phyloP scores from a whole-genome alignment of 805 yeast genomes.

The Saturnispora sanitii region DNA sequence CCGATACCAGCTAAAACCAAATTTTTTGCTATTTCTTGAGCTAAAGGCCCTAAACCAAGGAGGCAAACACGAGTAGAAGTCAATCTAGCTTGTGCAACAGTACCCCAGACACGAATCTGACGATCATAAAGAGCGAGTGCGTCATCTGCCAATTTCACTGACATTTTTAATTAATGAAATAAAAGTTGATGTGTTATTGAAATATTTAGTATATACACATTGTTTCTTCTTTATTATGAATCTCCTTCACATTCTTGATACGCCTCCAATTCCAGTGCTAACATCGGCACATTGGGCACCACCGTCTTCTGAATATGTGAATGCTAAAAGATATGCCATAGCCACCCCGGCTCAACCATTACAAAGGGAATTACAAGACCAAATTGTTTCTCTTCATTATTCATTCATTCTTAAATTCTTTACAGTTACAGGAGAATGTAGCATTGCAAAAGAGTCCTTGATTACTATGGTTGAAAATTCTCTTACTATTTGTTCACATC shows the following conservation, averaged over 20 bases:
- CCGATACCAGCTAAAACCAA: conserved; percentile 85
- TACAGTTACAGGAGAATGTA: conserved; percentile 22
- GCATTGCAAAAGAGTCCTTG: conserved; percentile 61
- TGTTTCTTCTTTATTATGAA: conserved; percentile 36
- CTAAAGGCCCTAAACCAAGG: conserved; percentile 66
- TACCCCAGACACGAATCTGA: conserved; percentile 93
- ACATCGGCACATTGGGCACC: conserved; percentile 6
- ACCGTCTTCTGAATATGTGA: background rate
- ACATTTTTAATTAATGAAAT: background rate
- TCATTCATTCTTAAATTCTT: conserved; percentile 83
- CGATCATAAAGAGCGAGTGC: conserved; percentile 90
- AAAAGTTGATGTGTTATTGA: background rate
- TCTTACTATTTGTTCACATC: conserved; percentile 78
- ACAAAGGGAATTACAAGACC: conserved; percentile 83
- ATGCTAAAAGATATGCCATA: conserved; percentile 37
- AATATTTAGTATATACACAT: background rate
- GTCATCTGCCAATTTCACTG: conserved; percentile 30
- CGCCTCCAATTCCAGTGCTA: conserved; percentile 62
- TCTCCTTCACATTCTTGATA: conserved; percentile 62
- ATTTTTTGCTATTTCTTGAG: conserved; percentile 77
- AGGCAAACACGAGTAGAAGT: conserved; percentile 63
- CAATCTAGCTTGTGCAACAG: conserved; percentile 77
- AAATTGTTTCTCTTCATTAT: conserved; percentile 83
- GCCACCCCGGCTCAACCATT: conserved; percentile 47
- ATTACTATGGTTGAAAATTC: conserved; percentile 67